Conservation (phyloP, 1,284 basidiomycete species). For the Chondrostereum purpureum region DNA sequence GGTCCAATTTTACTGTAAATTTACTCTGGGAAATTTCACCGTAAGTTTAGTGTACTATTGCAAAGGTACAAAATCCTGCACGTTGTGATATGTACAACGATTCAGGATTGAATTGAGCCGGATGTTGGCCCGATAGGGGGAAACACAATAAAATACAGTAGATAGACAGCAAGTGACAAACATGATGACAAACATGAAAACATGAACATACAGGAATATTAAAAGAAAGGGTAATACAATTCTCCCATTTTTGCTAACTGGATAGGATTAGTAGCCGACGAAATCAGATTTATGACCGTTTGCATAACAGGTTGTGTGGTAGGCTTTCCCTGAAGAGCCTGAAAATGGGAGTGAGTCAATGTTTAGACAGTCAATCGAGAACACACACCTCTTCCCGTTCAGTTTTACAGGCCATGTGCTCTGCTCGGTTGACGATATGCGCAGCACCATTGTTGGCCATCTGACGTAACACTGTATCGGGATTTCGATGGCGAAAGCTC, state of each 20-base stretch:
- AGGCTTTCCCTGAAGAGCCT: constrained; percentile 26
- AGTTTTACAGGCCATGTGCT: constrained; percentile 78
- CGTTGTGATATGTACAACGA: too few relatives aligned
- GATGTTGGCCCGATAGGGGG: neutral
- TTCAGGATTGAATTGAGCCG: too few relatives aligned
- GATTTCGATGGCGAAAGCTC: constrained; percentile 39
- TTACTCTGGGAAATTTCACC: too few relatives aligned
- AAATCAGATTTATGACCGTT: constrained; percentile 82
- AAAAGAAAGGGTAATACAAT: constrained; percentile 82
- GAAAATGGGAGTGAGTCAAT: constrained; percentile 1
- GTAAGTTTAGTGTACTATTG: too few relatives aligned
- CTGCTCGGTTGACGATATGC: constrained; percentile 78
- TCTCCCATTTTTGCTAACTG: constrained; percentile 78
- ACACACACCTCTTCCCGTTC: constrained; percentile 70
- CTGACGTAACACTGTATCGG: constrained; percentile 61
- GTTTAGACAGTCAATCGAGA: neutral
- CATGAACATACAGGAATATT: constrained; percentile 16
- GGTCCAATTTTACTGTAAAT: too few relatives aligned
- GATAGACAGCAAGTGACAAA: constrained; percentile 9
- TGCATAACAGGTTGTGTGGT: constrained; percentile 60
- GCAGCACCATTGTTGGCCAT: constrained; percentile 74
- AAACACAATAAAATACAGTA: constrained; percentile 8
- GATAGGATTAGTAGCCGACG: constrained; percentile 66
- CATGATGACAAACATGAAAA: constrained; percentile 8
- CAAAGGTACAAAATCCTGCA: too few relatives aligned